A percentile compares a stretch with the other conserved stretches of the same genome.
Conservation (phyloP, 2,329 filamentous ascomycete species). For the Trichoderma aggressivum region DNA sequence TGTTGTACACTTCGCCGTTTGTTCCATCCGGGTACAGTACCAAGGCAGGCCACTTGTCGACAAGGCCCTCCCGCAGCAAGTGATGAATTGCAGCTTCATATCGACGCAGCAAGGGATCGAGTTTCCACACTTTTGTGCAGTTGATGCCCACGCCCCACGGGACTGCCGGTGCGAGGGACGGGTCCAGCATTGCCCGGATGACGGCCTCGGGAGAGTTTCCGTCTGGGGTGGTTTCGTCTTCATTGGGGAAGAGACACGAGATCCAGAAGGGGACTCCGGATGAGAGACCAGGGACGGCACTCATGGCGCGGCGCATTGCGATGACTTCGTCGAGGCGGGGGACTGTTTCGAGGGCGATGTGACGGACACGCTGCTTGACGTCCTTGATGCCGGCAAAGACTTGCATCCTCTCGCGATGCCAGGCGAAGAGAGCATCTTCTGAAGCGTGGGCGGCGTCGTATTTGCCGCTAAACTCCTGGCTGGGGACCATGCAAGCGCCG, state of each 20-base stretch:
- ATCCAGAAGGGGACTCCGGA: slow-evolving; percentile 53
- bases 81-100: slow-evolving; percentile 49
- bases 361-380: slow-evolving; percentile 43
- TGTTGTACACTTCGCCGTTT: slow-evolving; percentile 65
- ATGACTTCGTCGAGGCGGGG: slow-evolving; percentile 60
- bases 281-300: slow-evolving; percentile 28
- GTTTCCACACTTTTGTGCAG: slow-evolving; percentile 63
- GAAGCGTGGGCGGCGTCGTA: slow-evolving; percentile 52
- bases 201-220: slow-evolving; percentile 42
- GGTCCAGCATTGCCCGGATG: slow-evolving; percentile 38
- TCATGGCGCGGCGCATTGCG: slow-evolving; percentile 49
- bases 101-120: slow-evolving; percentile 51
- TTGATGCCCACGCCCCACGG: slow-evolving; percentile 67
- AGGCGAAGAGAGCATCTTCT: slow-evolving; percentile 45
- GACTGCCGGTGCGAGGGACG: slow-evolving; percentile 22
- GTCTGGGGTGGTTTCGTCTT: slow-evolving; percentile 53
- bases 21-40: slow-evolving; percentile 69
- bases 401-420: slow-evolving; percentile 55
- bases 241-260: slow-evolving; percentile 58
- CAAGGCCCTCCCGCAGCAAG: slow-evolving; percentile 35
- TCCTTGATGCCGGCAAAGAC: slow-evolving; percentile 45
- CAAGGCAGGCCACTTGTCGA: slow-evolving; percentile 48
- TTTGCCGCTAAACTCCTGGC: slow-evolving; percentile 61
- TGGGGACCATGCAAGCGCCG: slow-evolving; percentile 63
- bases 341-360: slow-evolving; percentile 64